Evolutionary conservation across 179 eudicot species (phyloP).

Genomic region (Heliamphora pulchella): DNA sequence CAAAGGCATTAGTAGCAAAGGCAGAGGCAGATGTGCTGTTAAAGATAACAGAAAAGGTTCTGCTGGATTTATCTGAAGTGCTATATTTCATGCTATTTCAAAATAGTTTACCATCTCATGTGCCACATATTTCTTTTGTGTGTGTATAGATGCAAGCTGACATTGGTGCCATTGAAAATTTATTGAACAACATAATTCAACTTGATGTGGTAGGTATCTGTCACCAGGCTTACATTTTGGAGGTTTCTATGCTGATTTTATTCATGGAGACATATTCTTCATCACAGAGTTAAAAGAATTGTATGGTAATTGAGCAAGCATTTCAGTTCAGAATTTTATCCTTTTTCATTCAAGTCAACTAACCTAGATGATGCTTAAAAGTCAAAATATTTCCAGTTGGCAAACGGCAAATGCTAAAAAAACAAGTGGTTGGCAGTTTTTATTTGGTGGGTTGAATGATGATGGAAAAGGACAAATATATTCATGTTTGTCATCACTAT

Average conservation of each 20-base stretch:
- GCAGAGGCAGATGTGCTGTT: conserved; percentile 87
- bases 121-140: conserved; percentile 16
- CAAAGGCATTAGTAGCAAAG: conserved; percentile 59
- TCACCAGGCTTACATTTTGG: not conserved
- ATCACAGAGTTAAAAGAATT: too few relatives aligned
- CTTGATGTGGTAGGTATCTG: conserved; percentile 69
- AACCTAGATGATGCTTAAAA: not conserved
- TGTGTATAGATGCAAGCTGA: conserved; percentile 64
- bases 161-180: conserved; percentile 49
- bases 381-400: too few relatives aligned
- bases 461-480: not conserved
- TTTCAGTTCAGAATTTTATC: not conserved
- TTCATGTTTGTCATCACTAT: not conserved
- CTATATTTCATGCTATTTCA: not conserved
- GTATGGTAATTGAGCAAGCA: not conserved
- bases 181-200: conserved; percentile 47
- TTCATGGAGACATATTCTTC: not conserved
- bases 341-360: not conserved
- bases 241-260: conserved; percentile 11
- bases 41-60: conserved; percentile 78
- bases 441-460: not conserved
- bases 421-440: not conserved
- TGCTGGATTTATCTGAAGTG: conserved; percentile 5
- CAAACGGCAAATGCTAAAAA: too few relatives aligned
- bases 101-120: not conserved